These are phyloP conservation scores for Pichia cactophila DNA, from an alignment of 1,139 yeast species.

Conservation along the genomic window DNA sequence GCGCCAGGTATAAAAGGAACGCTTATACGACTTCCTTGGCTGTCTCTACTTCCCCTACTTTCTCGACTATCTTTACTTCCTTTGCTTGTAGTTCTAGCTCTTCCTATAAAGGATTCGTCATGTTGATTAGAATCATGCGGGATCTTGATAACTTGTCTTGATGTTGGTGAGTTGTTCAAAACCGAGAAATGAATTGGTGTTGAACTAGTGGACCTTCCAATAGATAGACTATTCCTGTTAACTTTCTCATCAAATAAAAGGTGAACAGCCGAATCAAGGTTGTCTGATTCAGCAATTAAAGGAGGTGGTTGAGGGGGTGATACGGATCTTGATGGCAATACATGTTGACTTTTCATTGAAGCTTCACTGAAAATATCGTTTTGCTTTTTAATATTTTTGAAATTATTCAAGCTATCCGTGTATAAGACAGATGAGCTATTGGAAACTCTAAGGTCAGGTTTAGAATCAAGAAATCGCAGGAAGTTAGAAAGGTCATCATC, in stretches of 20 bases:
- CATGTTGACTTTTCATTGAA: conserved; percentile 4
- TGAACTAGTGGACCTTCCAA: neutral
- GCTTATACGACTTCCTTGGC: conserved; percentile 8
- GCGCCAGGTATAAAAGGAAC: conserved; percentile 7
- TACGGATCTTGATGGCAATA: conserved; percentile 7
- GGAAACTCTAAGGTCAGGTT: conserved; percentile 38
- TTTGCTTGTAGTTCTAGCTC: conserved; percentile 4
- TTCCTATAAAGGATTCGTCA: neutral
- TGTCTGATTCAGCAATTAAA: conserved; percentile 2
- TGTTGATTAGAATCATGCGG: neutral
- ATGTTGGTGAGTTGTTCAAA: neutral
- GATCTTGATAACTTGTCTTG: neutral
- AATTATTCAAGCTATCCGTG: conserved; percentile 24
- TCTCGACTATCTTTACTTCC: conserved; percentile 7
- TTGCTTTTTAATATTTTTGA: conserved; percentile 23
- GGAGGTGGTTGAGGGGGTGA: conserved; percentile 15
- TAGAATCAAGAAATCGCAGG: conserved; percentile 72
- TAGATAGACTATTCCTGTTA: neutral
- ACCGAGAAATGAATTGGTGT: neutral
- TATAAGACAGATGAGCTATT: conserved; percentile 21
- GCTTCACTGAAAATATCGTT: conserved; percentile 22
- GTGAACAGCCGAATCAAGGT: conserved; percentile 6
- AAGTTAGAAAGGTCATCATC: conserved; percentile 78
- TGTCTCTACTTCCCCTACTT: conserved; percentile 4
- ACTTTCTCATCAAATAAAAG: conserved; percentile 4